Base-by-base conservation (phyloP, 805 yeast genomes). In the Yamadazyma sp. region DNA sequence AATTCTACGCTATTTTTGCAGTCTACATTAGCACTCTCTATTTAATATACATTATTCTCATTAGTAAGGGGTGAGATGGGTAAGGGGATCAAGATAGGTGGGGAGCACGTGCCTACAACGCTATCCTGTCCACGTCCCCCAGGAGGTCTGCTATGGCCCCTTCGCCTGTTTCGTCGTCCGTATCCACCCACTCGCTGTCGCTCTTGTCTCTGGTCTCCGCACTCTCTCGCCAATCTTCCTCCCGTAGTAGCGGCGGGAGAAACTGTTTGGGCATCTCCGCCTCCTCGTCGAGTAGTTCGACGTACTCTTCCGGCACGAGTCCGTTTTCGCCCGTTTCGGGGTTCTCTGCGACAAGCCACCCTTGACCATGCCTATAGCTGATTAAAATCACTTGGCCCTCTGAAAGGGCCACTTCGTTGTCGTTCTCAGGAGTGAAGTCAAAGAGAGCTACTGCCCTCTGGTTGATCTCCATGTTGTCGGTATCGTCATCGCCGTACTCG, bases 301-400 rank as follows among this genome's bases (percentile, higher is more conserved):
- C 96, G 53, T 90, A 93, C 52, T 86, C 96, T 53, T 90, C 95
- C 1, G 99, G 99, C 5, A 93, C 95, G 35, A 93, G 74, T 2
- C 99, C 99, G 9, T 95, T 85, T 45, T 81, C 84, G 1, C 87
- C 88, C 2, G 84, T 73, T 18, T 54, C 70, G 1, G 86, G 82
- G 52, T 88, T 89, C 49, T 78, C 80, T 0, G 97, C 98, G 35
- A 93, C 97, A 3, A 93, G 73, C 99, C 99, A 93, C 6, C 99
- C 99, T 58, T 91, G 97, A 17, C 98, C 98, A 58, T 91, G 96
- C 40, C 95, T 78, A 59, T 90, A 91, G 42, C 83, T 79, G 20
- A 93, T 84, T 77, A 89, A 82, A 2, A 93, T 78, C 10, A 78
- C 59, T 60, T 93, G 97, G 23, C 96, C 95, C 50, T 84, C 95